A percentile compares a stretch with the other conserved stretches of the same genome.
These are phyloP conservation scores for Kwoniella heveanensis DNA, from an alignment of 768 basidiomycete species.

Conservation along the genomic window DNA sequence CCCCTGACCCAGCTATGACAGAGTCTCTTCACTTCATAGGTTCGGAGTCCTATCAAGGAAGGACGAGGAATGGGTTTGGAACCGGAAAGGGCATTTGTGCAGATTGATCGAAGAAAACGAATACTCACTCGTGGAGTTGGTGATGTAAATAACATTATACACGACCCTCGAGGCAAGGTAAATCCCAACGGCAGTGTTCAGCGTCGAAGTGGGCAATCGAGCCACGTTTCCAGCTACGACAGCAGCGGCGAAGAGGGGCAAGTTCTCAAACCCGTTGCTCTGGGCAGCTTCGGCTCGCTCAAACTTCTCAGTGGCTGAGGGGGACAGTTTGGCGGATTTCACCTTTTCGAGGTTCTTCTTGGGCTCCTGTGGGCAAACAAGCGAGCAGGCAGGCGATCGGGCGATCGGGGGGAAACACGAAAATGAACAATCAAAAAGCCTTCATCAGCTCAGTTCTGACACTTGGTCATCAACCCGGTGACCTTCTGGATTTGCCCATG, in stretches of 20 bases:
- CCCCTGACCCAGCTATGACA: too few species aligned
- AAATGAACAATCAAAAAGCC: too few species aligned
- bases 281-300: constrained; percentile 46
- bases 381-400: too few species aligned
- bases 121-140: constrained; percentile 33
- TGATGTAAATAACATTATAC: constrained; percentile 47
- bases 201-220: constrained; percentile 29
- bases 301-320: constrained; percentile 26
- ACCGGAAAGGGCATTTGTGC: too few species aligned
- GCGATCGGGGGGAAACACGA: too few species aligned
- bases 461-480: too few species aligned
- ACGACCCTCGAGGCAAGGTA: constrained; percentile 37
- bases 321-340: constrained; percentile 36
- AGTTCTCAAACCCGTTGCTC: constrained; percentile 37
- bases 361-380: constrained; percentile 5
- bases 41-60: too few species aligned
- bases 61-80: too few species aligned
- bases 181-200: constrained; percentile 38
- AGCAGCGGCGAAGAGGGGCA: constrained; percentile 42
- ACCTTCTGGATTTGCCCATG: too few species aligned
- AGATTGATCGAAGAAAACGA: too few species aligned
- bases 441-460: too few species aligned
- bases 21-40: too few species aligned
- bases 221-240: constrained; percentile 47
- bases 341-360: constrained; percentile 23